Evolutionary conservation across 2,329 filamentous ascomycete genomes (phyloP).

Genomic region (Aspergillus bombycis): DNA sequence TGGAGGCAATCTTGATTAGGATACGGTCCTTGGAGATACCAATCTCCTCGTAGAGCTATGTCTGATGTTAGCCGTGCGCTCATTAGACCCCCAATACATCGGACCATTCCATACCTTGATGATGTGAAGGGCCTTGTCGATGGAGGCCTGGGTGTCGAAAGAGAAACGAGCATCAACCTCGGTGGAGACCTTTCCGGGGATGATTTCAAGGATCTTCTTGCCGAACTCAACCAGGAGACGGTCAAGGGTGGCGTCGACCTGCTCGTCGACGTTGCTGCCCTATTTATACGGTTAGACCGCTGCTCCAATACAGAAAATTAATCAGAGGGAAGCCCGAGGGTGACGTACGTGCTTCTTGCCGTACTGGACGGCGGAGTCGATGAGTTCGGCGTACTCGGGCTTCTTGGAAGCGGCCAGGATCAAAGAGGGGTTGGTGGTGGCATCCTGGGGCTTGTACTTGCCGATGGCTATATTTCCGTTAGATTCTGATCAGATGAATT

Average conservation of each 20-base stretch:
- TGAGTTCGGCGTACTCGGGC: constrained; percentile 89
- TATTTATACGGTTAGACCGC: constrained; percentile 29
- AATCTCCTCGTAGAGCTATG: constrained; percentile 87
- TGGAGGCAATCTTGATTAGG: constrained; percentile 98
- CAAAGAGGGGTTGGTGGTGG: constrained; percentile 98
- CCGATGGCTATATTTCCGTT: constrained; percentile 70
- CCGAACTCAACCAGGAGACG: constrained; percentile 96
- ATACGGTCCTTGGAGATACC: constrained; percentile 92
- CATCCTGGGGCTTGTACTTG: constrained; percentile 99
- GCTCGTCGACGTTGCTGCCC: constrained; percentile 68
- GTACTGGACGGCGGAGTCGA: constrained; percentile 81
- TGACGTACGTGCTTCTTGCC: constrained; percentile 72
- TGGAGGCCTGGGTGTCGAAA: constrained; percentile 88
- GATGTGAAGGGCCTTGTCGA: constrained; percentile 95
- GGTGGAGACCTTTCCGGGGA: constrained; percentile 97
- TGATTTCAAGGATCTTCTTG: constrained; percentile 94
- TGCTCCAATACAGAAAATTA: not conserved
- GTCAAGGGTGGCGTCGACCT: constrained; percentile 91
- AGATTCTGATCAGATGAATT: not conserved
- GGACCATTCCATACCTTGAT: constrained; percentile 70
- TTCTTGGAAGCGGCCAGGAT: constrained; percentile 99
- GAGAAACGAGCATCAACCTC: constrained; percentile 97
- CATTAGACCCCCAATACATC: not conserved
- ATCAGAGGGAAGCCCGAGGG: constrained; percentile 25
- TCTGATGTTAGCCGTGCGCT: constrained; percentile 26